These are phyloP conservation scores for Pichia exigua DNA, from an alignment of 805 yeast species.

Conservation along the genomic window DNA sequence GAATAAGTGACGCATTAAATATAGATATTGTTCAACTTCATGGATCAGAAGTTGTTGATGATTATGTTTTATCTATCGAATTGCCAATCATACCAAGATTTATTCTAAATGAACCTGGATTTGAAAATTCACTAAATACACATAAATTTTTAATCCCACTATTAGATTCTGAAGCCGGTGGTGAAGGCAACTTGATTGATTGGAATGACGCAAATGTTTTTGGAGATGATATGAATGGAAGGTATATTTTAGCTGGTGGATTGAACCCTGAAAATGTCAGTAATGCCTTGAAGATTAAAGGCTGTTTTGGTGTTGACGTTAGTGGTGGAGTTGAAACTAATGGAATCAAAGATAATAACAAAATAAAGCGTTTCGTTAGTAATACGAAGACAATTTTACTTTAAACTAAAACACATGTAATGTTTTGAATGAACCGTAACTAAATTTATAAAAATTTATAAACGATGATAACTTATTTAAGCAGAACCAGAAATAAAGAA, in stretches of 20 bases:
- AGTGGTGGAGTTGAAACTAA: constrained; percentile 88
- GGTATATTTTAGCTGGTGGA: constrained; percentile 83
- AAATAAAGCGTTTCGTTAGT: constrained; percentile 51
- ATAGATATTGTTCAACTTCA: constrained; percentile 85
- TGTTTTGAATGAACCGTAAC: neutral
- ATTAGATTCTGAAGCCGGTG: constrained; percentile 85
- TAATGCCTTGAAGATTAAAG: constrained; percentile 40
- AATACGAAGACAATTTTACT: constrained; percentile 33
- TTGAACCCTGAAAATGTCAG: constrained; percentile 66
- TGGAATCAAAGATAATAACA: constrained; percentile 63
- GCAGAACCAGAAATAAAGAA: constrained; percentile 85
- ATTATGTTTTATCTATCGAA: constrained; percentile 29
- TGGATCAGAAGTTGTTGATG: constrained; percentile 57
- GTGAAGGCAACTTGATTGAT: constrained; percentile 75
- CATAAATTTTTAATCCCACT: constrained; percentile 48
- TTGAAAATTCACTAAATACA: constrained; percentile 17
- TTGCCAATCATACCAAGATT: constrained; percentile 70
- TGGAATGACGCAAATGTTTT: constrained; percentile 51
- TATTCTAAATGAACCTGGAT: constrained; percentile 46
- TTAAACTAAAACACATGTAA: neutral
- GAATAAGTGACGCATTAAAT: constrained; percentile 34
- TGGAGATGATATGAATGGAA: constrained; percentile 23
- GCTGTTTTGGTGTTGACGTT: constrained; percentile 87
- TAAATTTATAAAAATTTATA: neutral
- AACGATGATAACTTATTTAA: constrained; percentile 15